Evolutionary conservation across 495 filamentous ascomycete genomes (phyloP), one percentile per base, ranked within the genome.

Genomic region (Trichoderma virens): DNA sequence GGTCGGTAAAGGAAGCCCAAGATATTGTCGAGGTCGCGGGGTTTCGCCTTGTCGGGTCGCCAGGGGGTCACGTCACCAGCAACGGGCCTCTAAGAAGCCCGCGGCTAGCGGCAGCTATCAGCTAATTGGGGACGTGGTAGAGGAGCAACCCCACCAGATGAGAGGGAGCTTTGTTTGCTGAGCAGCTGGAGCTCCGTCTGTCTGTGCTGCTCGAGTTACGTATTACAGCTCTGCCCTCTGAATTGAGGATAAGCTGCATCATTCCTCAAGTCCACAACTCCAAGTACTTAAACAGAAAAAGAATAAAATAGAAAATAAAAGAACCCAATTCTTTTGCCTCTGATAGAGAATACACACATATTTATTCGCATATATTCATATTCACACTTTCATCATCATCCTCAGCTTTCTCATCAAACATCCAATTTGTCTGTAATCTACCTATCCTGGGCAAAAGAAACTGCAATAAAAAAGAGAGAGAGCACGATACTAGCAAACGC

Each of bases 1-100:
- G 51, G 51, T 27, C 51, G 23, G 51, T 16, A 27, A 56, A 30
- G 16, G 25, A 56, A 56, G 51, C 25, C 25, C 25, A 27, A 56
- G 51, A 30, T 13, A 23, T 56, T 56, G 23, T 30, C n/a, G 5
- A 47, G 34, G 51, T 45, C 38, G 35, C 18, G 59, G n/a, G 35
- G 64, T 66, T 25, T 31, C 7, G 23, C 45, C 34, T 56, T 38
- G 65, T 27, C 60, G 56, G 31, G 31, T 61, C 27, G 51, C 54
- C 62, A 59, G 65, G 65, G 65, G 51, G 23, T 56, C 27, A 56
- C 51, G 51, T 56, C 51, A 56, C 51, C 51, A 30, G 51, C 25
- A 30, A 56, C 51, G 51, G 51, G 5, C 51, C 51, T 27, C 23
- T 56, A 56, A 28, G 27, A 27, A 13, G 51, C 27, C 23, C 16